Percentiles rank a stretch among this genome's conserved stretches.
Conservation (phyloP, 495 filamentous ascomycete species). For the Annulohypoxylon moriforme region DNA sequence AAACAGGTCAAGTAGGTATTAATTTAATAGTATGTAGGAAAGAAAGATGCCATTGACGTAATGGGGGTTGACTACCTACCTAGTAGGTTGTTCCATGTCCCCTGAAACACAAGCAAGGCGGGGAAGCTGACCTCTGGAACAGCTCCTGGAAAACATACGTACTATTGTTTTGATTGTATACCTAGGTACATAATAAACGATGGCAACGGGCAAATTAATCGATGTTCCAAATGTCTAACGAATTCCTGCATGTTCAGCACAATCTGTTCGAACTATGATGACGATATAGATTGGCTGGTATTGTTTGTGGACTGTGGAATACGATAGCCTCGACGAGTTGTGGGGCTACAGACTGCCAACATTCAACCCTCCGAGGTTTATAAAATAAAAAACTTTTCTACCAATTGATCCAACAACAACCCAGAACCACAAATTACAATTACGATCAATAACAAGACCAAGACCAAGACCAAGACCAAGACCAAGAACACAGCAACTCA, state of each 20-base stretch:
- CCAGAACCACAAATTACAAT: neutral
- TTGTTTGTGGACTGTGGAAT: neutral
- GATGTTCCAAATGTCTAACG: no score
- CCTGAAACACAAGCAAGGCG: slow-evolving; percentile 24
- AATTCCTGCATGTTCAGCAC: no score
- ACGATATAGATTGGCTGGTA: neutral
- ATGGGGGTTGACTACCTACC: slow-evolving; percentile 15
- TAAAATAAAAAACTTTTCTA: neutral
- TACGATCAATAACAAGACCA: no score
- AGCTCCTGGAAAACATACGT: no score
- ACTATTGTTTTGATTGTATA: no score
- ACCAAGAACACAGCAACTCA: neutral
- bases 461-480: no score
- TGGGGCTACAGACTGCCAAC: neutral
- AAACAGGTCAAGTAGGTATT: no score
- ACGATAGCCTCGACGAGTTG: neutral
- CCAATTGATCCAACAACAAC: neutral
- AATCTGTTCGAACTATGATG: no score
- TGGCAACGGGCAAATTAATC: no score
- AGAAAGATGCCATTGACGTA: slow-evolving; percentile 26
- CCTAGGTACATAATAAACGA: no score
- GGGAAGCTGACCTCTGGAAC: slow-evolving; percentile 34
- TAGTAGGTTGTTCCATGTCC: neutral
- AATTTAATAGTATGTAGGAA: no score
- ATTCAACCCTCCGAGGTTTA: neutral